Evolutionary conservation across 1,284 basidiomycete genomes (phyloP), one percentile per base, ranked within the genome.

Genomic region (Meira nashicola): DNA sequence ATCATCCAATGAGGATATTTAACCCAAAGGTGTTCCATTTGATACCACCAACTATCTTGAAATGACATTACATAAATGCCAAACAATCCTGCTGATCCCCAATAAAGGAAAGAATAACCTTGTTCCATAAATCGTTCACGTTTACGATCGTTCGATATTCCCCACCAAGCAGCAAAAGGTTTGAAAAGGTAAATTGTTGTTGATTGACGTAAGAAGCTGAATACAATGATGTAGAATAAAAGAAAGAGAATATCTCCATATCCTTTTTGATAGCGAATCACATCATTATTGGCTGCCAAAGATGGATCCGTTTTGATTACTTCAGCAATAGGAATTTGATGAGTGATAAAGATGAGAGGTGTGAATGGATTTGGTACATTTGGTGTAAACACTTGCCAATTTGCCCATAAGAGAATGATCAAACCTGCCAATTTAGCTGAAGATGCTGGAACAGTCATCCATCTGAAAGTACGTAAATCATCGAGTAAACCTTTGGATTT

Each of bases 31-130:
- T 78, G 76, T 40, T 76, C 67, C 10, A 76, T 56, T 23, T 77
- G 62, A 80, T 88, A 97, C 90, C 91, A 97, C 84, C 86, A 92
- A 0, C 87, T 92, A 0, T 91, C 90, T 15, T 92, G 83, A 68
- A 85, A 83, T 3, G 82, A 80, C 94, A 98, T 98, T 70, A 96
- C 87, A 63, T 83, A 83, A 10, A 76, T 50, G 0, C 74, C 74
- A 37, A 76, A 21, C 7, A 68, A 59, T 15, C 70, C 65, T 17
- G 70, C 69, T 15, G 59, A 54, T 15, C 74, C 74, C 74, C 74
- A 77, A 61, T 76, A 77, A 33, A 70, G 58, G 21, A 77, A 58
- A 5, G 70, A 70, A 47, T 77, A 77, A 43, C 75, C 74, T 58
- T 77, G 75, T 44, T 77, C 75, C 41, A 67, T 73, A 28, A 77